Base-by-base conservation (phyloP, 2,329 filamentous ascomycete species). In the Sporothrix pallida region DNA sequence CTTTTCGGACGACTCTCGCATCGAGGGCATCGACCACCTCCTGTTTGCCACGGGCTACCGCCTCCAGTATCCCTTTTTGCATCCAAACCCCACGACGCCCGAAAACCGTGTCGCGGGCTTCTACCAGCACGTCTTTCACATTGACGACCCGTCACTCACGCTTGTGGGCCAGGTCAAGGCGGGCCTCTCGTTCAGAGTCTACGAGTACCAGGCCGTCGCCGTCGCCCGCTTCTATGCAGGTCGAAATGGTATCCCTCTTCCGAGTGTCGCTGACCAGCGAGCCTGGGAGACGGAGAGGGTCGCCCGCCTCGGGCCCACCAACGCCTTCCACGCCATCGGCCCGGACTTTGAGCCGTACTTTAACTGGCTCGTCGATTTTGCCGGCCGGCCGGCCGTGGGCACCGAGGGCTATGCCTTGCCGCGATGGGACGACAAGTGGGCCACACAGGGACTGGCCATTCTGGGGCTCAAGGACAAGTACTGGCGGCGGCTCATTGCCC, bases 31-130 rank as follows among this genome's bases (percentile, higher is more conserved):
- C 10, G 88, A 91, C 75, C 79, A 87, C 70, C 83, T 90, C 42
- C 85, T 90, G 58, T 89, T 90, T 72, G 88, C 86, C 4, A 90
- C 88, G 0, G 88, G 88, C 0, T 90, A 89, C 77, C 85, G 84
- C 0, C 90, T 87, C 84, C 87, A 86, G 1, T 79, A 89, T 0
- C 87, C 87, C 0, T 90, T 87, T 77, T 77, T 88, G 8, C 84
- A 72, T 26, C n/a, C 72, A 37, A 67, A 60, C 72, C 63, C 75
- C 10, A 71, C 73, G 17, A 76, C 73, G 20, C 74, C 73, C 12
- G 75, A 76, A 31, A 74, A 74, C 68, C 67, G 70, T 6, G 50
- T 82, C 3, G 79, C 80, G 0, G 80, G 80, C 0, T 80, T 82
- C 2, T 83, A 81, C 74, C 81, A 82, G 75, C 81, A 82, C 26